Evolutionary conservation across 371 early-diverging fungal genomes (phyloP), one percentile per base, ranked within the genome.

Genomic region (Mortierella sp.): DNA sequence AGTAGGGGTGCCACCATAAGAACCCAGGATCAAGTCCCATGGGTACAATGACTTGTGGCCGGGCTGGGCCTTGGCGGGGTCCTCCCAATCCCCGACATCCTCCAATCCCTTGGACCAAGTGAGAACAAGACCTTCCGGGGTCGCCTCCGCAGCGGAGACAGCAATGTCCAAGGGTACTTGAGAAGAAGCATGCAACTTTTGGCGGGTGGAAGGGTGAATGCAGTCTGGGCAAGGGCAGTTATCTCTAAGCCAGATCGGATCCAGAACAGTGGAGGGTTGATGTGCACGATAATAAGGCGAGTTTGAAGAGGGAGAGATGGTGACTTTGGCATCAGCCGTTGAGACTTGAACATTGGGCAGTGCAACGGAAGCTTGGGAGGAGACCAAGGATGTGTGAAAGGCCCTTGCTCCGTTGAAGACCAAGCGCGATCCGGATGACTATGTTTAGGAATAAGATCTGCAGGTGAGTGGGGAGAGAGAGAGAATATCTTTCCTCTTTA

Each of bases 161-260:
- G 23, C 64, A 58, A 89, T 87, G 60, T 89, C 86, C 18, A 88
- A 62, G 0, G 90, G 86, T 16, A 94, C 84, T 60, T 94, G 89
- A n/a, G 88, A 92, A 5, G 89, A 90, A 0, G 94, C 91, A 79
- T 93, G 92, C 30, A 93, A 82, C 79, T 95, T 96, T 77, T 96
- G 96, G 16, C 88, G 84, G 58, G 85, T 94, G 26, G 85, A 76
- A 5, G 94, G 92, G 70, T 95, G 94, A 19, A 94, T 73, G 66
- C 94, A 94, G 7, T 68, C 68, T 9, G 87, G 82, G 72, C 95
- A 96, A 25, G 80, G 92, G 68, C 95, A 96, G 72, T 93, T 90
- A 80, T 96, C 96, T 29, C 94, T 88, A 14, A 95, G 86, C 96
- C 96, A 95, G 14, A 88, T 61, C 4, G 80, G 18, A 66, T 73